phyloP scores from a whole-genome alignment of 1,284 basidiomycete species.

The Cryptococcus wingfieldii region DNA sequence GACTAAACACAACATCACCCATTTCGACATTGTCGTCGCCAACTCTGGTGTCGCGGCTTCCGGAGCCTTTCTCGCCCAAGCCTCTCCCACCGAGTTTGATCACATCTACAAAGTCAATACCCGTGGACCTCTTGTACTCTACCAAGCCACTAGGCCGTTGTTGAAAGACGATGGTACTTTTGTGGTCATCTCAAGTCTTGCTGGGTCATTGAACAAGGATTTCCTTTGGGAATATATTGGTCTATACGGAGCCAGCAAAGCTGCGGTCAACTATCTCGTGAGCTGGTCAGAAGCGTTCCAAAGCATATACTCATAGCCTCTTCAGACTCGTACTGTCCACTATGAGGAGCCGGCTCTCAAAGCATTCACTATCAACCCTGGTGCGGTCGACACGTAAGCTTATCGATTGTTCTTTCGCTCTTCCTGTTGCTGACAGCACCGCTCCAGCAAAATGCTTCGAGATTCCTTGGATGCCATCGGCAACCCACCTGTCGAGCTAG shows the following conservation, averaged over 20 bases:
- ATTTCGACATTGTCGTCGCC: slow-evolving; percentile 19
- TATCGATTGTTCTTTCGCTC: too few species aligned
- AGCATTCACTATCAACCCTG: slow-evolving; percentile 2
- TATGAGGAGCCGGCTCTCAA: slow-evolving; percentile 6
- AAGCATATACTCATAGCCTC: background rate
- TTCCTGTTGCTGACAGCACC: too few species aligned
- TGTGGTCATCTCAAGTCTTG: slow-evolving; percentile 18
- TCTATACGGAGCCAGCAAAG: slow-evolving; percentile 16
- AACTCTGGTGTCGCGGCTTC: slow-evolving; percentile 15
- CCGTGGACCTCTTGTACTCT: slow-evolving; percentile 17
- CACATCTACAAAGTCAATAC: slow-evolving; percentile 4
- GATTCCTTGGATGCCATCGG: too few species aligned
- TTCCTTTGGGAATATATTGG: slow-evolving; percentile 4
- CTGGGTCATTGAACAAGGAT: slow-evolving; percentile 9
- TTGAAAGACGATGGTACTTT: slow-evolving; percentile 15
- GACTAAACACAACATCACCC: slow-evolving; percentile 9
- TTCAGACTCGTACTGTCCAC: slow-evolving; percentile 1
- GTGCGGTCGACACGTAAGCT: background rate
- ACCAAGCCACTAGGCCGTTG: slow-evolving; percentile 16
- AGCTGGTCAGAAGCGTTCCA: background rate
- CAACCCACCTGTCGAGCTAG: too few species aligned
- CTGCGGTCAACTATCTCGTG: slow-evolving; percentile 6
- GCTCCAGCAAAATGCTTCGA: too few species aligned
- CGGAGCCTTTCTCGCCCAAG: slow-evolving; percentile 1
- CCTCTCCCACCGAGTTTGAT: background rate